Evolutionary conservation across 306 rosid genomes (phyloP).

Genomic region (Oemleria cerasiformis): DNA sequence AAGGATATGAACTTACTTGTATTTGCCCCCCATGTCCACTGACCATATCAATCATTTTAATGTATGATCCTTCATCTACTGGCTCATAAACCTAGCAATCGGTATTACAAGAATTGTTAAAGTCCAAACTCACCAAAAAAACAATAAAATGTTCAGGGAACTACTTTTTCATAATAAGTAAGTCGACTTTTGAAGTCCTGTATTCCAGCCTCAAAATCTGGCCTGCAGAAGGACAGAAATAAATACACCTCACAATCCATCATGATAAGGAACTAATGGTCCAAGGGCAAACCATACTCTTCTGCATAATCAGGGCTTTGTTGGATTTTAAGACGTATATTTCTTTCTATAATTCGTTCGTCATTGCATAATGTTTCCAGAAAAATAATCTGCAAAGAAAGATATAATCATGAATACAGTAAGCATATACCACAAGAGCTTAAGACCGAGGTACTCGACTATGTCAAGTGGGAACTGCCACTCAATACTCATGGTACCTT

Average conservation of each 20-base stretch:
- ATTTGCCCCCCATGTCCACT: slow-evolving; percentile 98
- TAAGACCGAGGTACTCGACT: slow-evolving; percentile 15
- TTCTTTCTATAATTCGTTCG: slow-evolving; percentile 82
- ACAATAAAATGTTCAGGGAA: slow-evolving; percentile 24
- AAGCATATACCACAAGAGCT: slow-evolving; percentile 23
- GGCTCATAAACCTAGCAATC: slow-evolving; percentile 77
- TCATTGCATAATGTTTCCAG: slow-evolving; percentile 97
- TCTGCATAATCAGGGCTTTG: slow-evolving; percentile 99
- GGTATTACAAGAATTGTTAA: slow-evolving; percentile 9
- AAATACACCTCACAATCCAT: slow-evolving; percentile 17
- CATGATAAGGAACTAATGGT: slow-evolving; percentile 26
- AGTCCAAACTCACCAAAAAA: slow-evolving; percentile 22
- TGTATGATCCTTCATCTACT: slow-evolving; percentile 96
- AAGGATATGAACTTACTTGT: slow-evolving; percentile 61
- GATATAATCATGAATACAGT: background rate
- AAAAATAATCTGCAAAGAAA: slow-evolving; percentile 76
- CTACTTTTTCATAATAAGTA: slow-evolving; percentile 77
- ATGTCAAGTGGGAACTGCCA: slow-evolving; percentile 20
- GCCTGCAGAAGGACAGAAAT: slow-evolving; percentile 53
- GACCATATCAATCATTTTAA: slow-evolving; percentile 98
- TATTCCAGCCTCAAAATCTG: slow-evolving; percentile 90
- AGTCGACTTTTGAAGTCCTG: slow-evolving; percentile 84
- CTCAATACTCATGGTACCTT: slow-evolving; percentile 54
- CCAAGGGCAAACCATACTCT: slow-evolving; percentile 61
- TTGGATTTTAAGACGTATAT: slow-evolving; percentile 93